These are phyloP conservation scores for Quercus robur DNA, from an alignment of 306 rosid genomes.

Conservation along the genomic window DNA sequence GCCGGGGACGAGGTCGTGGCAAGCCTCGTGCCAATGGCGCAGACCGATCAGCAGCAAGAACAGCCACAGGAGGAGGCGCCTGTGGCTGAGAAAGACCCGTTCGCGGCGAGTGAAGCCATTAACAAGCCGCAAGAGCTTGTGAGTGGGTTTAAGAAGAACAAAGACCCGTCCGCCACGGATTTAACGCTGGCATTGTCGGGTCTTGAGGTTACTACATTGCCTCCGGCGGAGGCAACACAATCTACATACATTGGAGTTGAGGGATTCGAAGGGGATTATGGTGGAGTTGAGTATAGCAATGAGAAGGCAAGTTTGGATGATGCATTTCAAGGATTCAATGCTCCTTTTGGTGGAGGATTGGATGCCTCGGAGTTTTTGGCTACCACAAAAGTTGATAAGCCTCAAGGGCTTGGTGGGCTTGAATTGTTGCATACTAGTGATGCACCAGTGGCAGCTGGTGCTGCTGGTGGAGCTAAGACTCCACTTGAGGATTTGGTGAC, in stretches of 20 bases:
- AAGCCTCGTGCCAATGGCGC: constrained; percentile 49
- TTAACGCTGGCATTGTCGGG: constrained; percentile 73
- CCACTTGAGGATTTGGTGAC: constrained; percentile 65
- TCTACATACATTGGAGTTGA: constrained; percentile 85
- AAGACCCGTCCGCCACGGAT: constrained; percentile 75
- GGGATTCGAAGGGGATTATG: constrained; percentile 95
- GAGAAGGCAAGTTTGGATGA: constrained; percentile 78
- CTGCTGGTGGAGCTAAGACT: constrained; percentile 45
- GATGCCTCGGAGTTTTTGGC: constrained; percentile 88
- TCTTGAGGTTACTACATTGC: constrained; percentile 83
- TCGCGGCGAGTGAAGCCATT: constrained; percentile 89
- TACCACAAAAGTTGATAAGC: constrained; percentile 47
- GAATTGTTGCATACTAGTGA: constrained; percentile 78
- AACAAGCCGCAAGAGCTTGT: constrained; percentile 75
- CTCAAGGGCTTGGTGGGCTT: constrained; percentile 90
- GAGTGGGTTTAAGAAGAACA: constrained; percentile 78
- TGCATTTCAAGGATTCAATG: constrained; percentile 84
- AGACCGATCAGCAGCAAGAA: constrained; percentile 53
- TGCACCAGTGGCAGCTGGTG: constrained; percentile 40
- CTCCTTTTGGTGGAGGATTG: constrained; percentile 97
- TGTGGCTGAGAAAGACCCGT: constrained; percentile 69
- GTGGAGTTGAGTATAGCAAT: constrained; percentile 84
- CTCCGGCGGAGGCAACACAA: constrained; percentile 90
- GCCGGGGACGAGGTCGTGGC: constrained; percentile 77
- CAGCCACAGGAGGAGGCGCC: constrained; percentile 52